Conservation (phyloP, 108 stramenopile genomes). For the Poteriospumella lacustris region DNA sequence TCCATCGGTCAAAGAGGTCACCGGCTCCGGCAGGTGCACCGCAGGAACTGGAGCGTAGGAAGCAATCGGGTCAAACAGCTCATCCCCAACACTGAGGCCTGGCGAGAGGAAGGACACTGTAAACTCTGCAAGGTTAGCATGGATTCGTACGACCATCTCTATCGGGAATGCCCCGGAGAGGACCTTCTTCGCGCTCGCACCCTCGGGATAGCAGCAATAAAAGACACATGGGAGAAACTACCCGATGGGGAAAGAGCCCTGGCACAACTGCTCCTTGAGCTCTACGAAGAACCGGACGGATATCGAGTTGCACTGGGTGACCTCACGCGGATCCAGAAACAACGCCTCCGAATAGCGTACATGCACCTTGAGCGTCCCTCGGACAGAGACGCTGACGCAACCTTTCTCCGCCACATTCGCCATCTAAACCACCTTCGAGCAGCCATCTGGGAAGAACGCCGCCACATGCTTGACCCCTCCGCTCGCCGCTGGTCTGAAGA, state of each 20-base stretch:
- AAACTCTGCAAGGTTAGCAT: conserved; percentile 7
- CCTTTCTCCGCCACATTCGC: conserved; percentile 6
- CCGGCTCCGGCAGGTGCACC: conserved; percentile 4
- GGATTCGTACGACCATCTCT: conserved; percentile 6
- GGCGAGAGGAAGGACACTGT: conserved; percentile 6
- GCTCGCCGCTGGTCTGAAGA: conserved; percentile 5
- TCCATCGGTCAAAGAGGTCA: conserved; percentile 6
- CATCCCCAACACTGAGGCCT: conserved; percentile 6
- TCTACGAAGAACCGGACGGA: conserved; percentile 6
- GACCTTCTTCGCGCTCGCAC: conserved; percentile 5
- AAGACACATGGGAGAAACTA: conserved; percentile 7
- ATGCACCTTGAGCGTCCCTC: conserved; percentile 6
- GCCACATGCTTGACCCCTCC: conserved; percentile 5
- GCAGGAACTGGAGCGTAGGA: conserved; percentile 6
- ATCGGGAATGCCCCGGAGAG: conserved; percentile 5
- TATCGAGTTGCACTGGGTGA: conserved; percentile 6
- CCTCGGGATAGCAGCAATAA: conserved; percentile 6
- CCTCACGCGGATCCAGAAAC: conserved; percentile 6
- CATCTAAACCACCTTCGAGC: conserved; percentile 6
- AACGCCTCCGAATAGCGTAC: conserved; percentile 6
- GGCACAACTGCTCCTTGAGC: conserved; percentile 6
- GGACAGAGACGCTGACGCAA: conserved; percentile 6
- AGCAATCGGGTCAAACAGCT: conserved; percentile 6
- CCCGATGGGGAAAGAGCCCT: conserved; percentile 5
- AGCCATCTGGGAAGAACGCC: conserved; percentile 6